Evolutionary conservation across 345 rosid species (phyloP), one percentile per base, ranked within the genome.

Genomic region (Hibiscus mutabilis): DNA sequence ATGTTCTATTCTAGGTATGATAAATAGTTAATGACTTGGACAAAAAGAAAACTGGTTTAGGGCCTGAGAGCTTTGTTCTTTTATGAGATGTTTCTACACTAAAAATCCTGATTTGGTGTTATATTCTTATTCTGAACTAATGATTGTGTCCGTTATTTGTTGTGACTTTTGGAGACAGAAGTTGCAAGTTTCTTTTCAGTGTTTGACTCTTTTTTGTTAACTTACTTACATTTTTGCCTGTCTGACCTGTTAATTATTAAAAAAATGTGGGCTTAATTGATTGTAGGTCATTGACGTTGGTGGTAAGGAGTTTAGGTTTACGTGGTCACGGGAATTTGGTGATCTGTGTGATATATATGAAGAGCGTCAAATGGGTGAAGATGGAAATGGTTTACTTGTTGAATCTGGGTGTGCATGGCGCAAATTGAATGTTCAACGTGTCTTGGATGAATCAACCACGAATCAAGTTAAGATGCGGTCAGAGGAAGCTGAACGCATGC

Each of bases 371-470:
- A 84, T 87, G 80, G 87, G 91, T 71, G 92, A 86, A 84, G 92
- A 84, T 79, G 93, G 92, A 71, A 82, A 87, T 69, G 97, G 97
- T 78, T 72, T 90, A 80, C 88, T 92, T 75, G 82, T 95, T 80
- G 97, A 95, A 84, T 86, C 97, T 78, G 99, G 99, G 56, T 80
- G 85, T 90, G 93, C 96, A 44, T 95, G 97, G 97, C 86, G 97
- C 44, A 92, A 95, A 79, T 69, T 95, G 73, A 49, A 49, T 49
- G 18, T 49, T 49, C 96, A 92, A 76, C 89, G 97, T 61, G 77
- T 86, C 77, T 81, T 95, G 86, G 97, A 95, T 33, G 99, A 95
- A 82, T 90, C 97, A 59, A 86, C 91, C 60, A 90, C 79, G 19
- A 95, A 87, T 79, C 97, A 90, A 78, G 89, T 95, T 74, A 95